Conservation (phyloP, 441 rosid species). For the Populus hybrid region DNA sequence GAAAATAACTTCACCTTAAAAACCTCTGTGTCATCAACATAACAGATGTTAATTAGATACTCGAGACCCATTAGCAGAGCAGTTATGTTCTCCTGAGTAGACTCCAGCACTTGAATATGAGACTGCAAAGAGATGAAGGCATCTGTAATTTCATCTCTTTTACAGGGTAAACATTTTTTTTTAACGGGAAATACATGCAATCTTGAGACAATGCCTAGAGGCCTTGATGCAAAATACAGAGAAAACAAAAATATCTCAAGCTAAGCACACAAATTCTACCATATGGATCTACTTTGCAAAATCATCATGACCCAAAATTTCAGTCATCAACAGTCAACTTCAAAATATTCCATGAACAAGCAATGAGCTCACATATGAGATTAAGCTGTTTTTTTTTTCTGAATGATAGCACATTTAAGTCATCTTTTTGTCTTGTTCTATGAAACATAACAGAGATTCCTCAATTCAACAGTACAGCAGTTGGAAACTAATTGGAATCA, state of each 20-base stretch:
- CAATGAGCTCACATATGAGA: neutral
- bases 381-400: neutral
- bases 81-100: constrained; percentile 64
- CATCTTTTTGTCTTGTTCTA: neutral
- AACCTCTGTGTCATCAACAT: constrained; percentile 99
- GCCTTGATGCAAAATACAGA: neutral
- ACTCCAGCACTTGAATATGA: constrained; percentile 79
- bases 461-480: too few relatives aligned
- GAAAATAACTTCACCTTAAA: constrained; percentile 61
- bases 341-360: neutral
- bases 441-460: neutral
- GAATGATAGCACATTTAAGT: neutral
- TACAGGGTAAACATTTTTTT: too few relatives aligned
- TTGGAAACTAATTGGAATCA: too few relatives aligned
- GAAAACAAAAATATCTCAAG: neutral
- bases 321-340: neutral
- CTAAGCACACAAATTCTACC: neutral
- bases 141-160: neutral
- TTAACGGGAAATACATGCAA: neutral
- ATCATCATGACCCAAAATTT: neutral
- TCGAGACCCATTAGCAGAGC: constrained; percentile 82
- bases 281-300: neutral
- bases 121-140: neutral
- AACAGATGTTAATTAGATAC: constrained; percentile 85
- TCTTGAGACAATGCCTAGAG: neutral